These are phyloP conservation scores for Microglena sp. DNA, from an alignment of 139 green algal genomes.

Conservation along the genomic window DNA sequence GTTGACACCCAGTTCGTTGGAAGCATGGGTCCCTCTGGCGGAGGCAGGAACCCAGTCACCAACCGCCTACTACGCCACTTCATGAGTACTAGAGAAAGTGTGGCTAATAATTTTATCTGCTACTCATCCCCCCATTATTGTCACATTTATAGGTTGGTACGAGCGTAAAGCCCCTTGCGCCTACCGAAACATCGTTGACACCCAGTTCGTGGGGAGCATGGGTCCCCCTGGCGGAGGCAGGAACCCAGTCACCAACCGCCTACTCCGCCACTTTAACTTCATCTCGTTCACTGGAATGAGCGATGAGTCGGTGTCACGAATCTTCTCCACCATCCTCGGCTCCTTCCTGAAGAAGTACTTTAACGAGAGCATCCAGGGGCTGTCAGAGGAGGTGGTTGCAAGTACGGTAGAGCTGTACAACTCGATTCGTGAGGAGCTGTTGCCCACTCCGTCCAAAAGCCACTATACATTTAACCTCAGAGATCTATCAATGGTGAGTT, in stretches of 20 bases:
- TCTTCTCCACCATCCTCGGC: constrained; percentile 63
- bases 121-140: too few relatives aligned
- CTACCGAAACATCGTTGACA: constrained; percentile 60
- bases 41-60: constrained; percentile 67
- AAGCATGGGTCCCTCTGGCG: constrained; percentile 63
- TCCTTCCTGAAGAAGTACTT: constrained; percentile 50
- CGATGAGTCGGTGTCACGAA: constrained; percentile 38
- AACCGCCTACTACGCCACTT: constrained; percentile 60
- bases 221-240: constrained; percentile 62
- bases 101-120: too few relatives aligned
- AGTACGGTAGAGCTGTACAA: constrained; percentile 59
- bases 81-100: too few relatives aligned
- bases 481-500: constrained; percentile 49
- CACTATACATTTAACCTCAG: constrained; percentile 80
- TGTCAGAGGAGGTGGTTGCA: constrained; percentile 30
- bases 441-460: constrained; percentile 57
- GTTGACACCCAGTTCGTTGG: constrained; percentile 67
- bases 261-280: constrained; percentile 59
- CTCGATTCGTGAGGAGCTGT: constrained; percentile 47
- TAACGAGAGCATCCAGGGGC: constrained; percentile 23
- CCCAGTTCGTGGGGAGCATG: constrained; percentile 67
- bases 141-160: constrained; percentile 34
- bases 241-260: constrained; percentile 62
- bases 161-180: constrained; percentile 60
- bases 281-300: constrained; percentile 64